Conservation (phyloP, 2,329 filamentous ascomycete species). For the Anthostomella pinea region DNA sequence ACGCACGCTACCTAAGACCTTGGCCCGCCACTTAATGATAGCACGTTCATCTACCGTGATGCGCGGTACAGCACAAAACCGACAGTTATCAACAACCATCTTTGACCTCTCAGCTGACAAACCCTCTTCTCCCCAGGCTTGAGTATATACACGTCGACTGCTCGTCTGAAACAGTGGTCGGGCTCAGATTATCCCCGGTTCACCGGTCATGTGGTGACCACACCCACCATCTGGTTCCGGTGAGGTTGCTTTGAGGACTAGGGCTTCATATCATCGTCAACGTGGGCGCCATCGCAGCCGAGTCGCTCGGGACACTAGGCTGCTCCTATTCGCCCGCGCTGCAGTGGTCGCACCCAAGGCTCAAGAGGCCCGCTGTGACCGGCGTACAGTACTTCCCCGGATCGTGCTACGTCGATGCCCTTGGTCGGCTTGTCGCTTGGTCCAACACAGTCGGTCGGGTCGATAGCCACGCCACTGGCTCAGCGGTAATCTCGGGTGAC, state of each 20-base stretch:
- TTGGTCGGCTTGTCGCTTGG: slow-evolving; percentile 18
- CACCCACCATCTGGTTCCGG: slow-evolving; percentile 10
- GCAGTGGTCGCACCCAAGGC: slow-evolving; percentile 6
- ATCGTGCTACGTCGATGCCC: slow-evolving; percentile 22
- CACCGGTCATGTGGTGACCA: slow-evolving; percentile 21
- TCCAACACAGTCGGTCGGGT: slow-evolving; percentile 20
- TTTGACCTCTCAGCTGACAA: too few species aligned
- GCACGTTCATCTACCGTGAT: too few species aligned
- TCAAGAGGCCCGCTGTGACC: slow-evolving; percentile 12
- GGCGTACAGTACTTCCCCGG: slow-evolving; percentile 21
- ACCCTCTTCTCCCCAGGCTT: too few species aligned
- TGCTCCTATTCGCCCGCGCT: slow-evolving; percentile 6
- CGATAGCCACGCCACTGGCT: slow-evolving; percentile 19
- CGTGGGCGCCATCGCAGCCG: slow-evolving; percentile 10
- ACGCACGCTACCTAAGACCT: too few species aligned
- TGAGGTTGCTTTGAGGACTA: slow-evolving; percentile 14
- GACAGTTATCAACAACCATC: too few species aligned
- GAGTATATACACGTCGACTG: too few species aligned
- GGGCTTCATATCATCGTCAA: slow-evolving; percentile 8
- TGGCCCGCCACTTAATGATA: too few species aligned
- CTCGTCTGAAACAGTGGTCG: slow-evolving; percentile 4
- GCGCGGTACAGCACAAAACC: too few species aligned
- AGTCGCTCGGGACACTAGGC: slow-evolving; percentile 6
- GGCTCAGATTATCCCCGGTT: slow-evolving; percentile 10
- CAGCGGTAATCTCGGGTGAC: slow-evolving; percentile 12